Base-by-base conservation (phyloP, 2,329 filamentous ascomycete genomes). In the Arthrobotrys entomopaga region DNA sequence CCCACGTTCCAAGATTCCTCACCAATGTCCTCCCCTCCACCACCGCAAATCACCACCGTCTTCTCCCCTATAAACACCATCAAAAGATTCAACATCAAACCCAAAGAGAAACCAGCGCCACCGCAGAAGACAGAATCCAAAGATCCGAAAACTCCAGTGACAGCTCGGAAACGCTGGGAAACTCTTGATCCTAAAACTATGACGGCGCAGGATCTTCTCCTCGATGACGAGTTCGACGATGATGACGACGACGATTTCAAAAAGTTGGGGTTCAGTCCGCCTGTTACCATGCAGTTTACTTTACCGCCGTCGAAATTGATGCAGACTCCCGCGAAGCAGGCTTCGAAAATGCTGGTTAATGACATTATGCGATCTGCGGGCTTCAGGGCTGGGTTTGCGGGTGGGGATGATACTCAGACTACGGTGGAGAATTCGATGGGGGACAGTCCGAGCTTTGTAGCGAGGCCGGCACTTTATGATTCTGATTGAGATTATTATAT, bases 201-300 rank as follows among this genome's bases (percentile, higher is more conserved):
- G 90, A 93, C 75, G 89, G 88, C 65, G 90, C 90, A 74, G 15
- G 70, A 74, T 34, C 58, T 74, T n/a, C 52, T 74, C 24, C 46
- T 74, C n/a, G 70, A 74, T 34, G 70, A 74, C 50, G 70, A 74
- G 22, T 73, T 73, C 26, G 87, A 88, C 8, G 87, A 89, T 56
- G 87, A 87, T 43, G 82, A 83, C 15, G 85, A 85, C 22, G 87
- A 85, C 48, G 79, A 87, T 4, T 89, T 90, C 70, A 86, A 86
- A 5, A 81, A 82, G 20, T 81, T 87, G 54, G 91, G 89, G 4
- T 90, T 93, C 82, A 97, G 92, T 79, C 95, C 95, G 26, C 95
- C 95, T 0, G 98, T 98, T 84, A 95, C 92, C 10, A 93, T 96
- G 73, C 91, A 93, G 79, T 96, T 96, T 81, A 89, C 90, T 50